These are phyloP conservation scores for Fusarium bulbicola DNA, from an alignment of 2,329 filamentous ascomycete species.

Conservation along the genomic window DNA sequence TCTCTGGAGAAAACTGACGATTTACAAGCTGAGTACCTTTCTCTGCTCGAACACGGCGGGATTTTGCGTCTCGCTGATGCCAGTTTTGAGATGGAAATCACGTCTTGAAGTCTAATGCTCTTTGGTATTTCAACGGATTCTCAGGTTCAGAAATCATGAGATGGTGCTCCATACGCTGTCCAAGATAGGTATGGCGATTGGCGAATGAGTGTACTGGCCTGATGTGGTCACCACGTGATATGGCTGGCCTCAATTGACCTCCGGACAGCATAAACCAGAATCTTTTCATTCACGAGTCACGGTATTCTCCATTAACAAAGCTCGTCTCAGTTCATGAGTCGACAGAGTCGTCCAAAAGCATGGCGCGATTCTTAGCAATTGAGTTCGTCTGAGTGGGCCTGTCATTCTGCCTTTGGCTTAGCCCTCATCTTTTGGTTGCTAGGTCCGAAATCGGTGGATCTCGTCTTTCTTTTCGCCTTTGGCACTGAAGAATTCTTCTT, in stretches of 20 bases:
- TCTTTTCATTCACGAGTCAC: neutral
- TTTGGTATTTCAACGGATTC: neutral
- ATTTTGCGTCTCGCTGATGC: neutral
- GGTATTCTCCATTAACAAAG: neutral
- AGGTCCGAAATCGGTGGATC: slow-evolving; percentile 26
- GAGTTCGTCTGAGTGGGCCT: neutral
- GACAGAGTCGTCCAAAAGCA: neutral
- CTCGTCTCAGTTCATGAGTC: neutral
- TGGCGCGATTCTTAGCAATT: neutral
- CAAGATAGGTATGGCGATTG: neutral
- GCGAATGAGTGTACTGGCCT: neutral
- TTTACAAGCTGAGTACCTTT: neutral
- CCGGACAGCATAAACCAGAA: no score
- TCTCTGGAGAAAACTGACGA: neutral
- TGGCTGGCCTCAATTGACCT: neutral
- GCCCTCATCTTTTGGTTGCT: neutral
- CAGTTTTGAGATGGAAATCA: neutral
- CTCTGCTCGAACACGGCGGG: neutral
- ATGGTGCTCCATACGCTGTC: neutral
- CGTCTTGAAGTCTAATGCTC: neutral
- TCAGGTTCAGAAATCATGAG: no score
- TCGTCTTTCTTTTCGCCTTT: neutral
- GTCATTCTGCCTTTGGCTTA: neutral
- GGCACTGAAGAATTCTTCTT: slow-evolving; percentile 20
- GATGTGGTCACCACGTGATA: neutral